A percentile compares a stretch with the other conserved stretches of the same genome.
Evolutionary conservation across 306 rosid genomes (phyloP).

Genomic region (cucumber (Cucumis sativus)): Cucumber_9930_V3 NC_026660.2:19515001-19515500

Average conservation of each 20-base stretch:
- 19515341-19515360: too few species aligned
- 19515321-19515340: background rate
- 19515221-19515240: conserved; percentile 33
- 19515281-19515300: conserved; percentile 8
- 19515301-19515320: conserved; percentile 21
- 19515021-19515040: conserved; percentile 47
- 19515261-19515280: conserved; percentile 22
- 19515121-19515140: conserved; percentile 78
- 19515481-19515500: too few species aligned
- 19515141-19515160: conserved; percentile 64
- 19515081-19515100: conserved; percentile 74
- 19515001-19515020: background rate
- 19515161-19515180: conserved; percentile 50
- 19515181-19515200: conserved; percentile 70
- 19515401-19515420: background rate
- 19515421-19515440: conserved; percentile 24
- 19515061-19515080: conserved; percentile 90
- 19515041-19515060: conserved; percentile 31
- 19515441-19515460: conserved; percentile 63
- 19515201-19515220: conserved; percentile 54
- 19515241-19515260: background rate
- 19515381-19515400: too few species aligned
- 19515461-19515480: background rate
- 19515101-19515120: conserved; percentile 49
- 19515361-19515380: too few species aligned